phyloP scores from a whole-genome alignment of 495 filamentous ascomycete genomes.

The Aspergillus sparsus region DNA sequence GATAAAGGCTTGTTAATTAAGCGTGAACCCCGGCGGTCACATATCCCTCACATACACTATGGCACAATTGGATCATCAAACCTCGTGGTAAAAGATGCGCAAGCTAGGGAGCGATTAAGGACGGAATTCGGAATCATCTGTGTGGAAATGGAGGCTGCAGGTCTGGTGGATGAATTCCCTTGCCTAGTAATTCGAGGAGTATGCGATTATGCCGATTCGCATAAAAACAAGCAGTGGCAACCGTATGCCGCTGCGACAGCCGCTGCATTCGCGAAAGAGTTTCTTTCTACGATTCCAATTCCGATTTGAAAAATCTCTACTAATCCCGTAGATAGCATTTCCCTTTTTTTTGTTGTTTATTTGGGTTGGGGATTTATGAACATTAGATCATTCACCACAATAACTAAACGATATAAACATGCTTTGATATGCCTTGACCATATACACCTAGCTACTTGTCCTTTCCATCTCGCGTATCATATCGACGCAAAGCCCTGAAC shows the following conservation, averaged over 20 bases:
- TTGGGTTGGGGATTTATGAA: background rate
- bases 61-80: constrained; percentile 11
- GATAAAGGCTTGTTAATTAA: background rate
- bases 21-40: background rate
- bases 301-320: background rate
- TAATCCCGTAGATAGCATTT: background rate
- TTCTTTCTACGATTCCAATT: constrained; percentile 2
- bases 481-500: background rate
- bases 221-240: constrained; percentile 15
- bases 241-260: constrained; percentile 9
- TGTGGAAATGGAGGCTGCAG: constrained; percentile 14
- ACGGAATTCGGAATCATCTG: constrained; percentile 1
- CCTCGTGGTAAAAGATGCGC: constrained; percentile 9
- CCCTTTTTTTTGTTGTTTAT: too few species aligned
- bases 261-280: constrained; percentile 5
- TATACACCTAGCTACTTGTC: background rate
- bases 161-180: constrained; percentile 1
- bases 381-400: background rate
- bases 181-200: constrained; percentile 9
- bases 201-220: constrained; percentile 16
- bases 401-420: background rate
- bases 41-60: background rate
- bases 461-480: background rate
- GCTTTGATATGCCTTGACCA: background rate
- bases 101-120: background rate